phyloP scores from a whole-genome alignment of 169 alveolate species.

The Plasmodium berghei region DNA sequence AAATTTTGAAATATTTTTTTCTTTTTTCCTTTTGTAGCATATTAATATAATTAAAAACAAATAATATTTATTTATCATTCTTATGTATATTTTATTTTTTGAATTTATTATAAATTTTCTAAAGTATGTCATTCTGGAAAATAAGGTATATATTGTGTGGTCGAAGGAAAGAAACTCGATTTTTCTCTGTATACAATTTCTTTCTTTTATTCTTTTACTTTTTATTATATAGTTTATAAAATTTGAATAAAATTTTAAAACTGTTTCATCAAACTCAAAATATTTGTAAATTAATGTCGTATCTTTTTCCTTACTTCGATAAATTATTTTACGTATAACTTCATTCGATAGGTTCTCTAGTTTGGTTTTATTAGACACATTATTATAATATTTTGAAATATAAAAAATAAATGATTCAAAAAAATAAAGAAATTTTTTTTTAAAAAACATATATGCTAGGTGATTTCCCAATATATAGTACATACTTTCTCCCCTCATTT shows the following conservation, averaged over 20 bases:
- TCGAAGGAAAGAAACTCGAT: too few species aligned
- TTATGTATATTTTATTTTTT: slow-evolving; percentile 19
- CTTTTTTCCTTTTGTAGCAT: background rate
- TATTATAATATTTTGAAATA: background rate
- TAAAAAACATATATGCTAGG: slow-evolving; percentile 20
- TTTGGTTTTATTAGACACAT: background rate
- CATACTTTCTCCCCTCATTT: slow-evolving; percentile 1
- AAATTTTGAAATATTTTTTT: slow-evolving; percentile 5
- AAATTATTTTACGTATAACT: background rate
- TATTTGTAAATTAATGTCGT: slow-evolving; percentile 18
- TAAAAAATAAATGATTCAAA: slow-evolving; percentile 22
- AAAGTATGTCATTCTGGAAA: too few species aligned
- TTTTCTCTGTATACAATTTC: background rate
- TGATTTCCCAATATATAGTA: slow-evolving; percentile 10
- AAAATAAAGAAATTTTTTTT: slow-evolving; percentile 11
- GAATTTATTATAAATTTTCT: background rate
- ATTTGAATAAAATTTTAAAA: slow-evolving; percentile 5
- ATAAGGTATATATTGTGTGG: too few species aligned
- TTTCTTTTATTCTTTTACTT: background rate
- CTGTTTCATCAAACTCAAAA: background rate
- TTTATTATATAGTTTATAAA: background rate
- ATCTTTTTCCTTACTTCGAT: slow-evolving; percentile 3
- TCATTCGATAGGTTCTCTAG: background rate
- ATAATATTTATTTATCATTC: slow-evolving; percentile 30
- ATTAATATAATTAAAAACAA: slow-evolving; percentile 10